Percentiles rank a stretch among this genome's conserved stretches.
These are phyloP conservation scores for Lotus japonicus DNA, from an alignment of 306 rosid species.

Conservation along the genomic window DNA sequence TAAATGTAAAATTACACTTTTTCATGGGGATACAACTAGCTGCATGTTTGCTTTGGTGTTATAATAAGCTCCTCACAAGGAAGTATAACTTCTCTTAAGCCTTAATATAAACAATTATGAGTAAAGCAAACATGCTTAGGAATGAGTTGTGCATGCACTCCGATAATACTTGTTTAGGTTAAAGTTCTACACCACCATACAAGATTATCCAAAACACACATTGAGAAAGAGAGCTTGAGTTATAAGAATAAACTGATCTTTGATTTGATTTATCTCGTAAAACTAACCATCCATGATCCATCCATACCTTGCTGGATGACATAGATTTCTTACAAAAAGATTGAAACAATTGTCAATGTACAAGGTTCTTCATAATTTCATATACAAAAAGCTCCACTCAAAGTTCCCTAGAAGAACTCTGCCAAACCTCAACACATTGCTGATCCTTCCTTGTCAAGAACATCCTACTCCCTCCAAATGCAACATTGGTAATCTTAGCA, in stretches of 20 bases:
- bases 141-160: too few species aligned
- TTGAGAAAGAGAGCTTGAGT: neutral
- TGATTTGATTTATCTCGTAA: neutral
- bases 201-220: too few species aligned
- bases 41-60: too few species aligned
- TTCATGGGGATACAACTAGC: too few species aligned
- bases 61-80: too few species aligned
- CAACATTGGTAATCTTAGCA: constrained; percentile 48
- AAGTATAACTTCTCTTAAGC: too few species aligned
- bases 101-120: too few species aligned
- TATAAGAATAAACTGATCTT: neutral
- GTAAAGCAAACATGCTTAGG: too few species aligned
- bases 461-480: constrained; percentile 92
- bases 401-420: constrained; percentile 55
- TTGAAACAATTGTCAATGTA: constrained; percentile 7
- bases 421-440: constrained; percentile 91
- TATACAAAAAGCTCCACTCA: constrained; percentile 9
- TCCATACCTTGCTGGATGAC: neutral
- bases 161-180: too few species aligned
- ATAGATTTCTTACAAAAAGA: neutral
- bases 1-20: too few species aligned
- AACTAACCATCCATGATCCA: neutral
- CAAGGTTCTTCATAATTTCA: neutral
- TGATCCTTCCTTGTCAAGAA: constrained; percentile 70
- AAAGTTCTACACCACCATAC: too few species aligned